Evolutionary conservation across 768 basidiomycete genomes (phyloP), one percentile per base, ranked within the genome.

Genomic region (Boletus pseudo-olivaceus): DNA sequence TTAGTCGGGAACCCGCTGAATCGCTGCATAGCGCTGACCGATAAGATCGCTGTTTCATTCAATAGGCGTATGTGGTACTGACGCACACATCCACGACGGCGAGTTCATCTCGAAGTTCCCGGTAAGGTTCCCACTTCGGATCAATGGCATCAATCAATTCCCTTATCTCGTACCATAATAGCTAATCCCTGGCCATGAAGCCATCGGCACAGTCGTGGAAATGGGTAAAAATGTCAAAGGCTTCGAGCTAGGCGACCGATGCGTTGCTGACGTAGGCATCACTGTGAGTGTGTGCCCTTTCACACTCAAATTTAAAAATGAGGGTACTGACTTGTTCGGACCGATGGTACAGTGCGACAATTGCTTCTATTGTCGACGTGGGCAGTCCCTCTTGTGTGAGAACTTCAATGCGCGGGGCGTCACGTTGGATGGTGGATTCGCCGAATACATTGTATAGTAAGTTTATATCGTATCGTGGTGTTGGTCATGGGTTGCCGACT

Each of bases 301-400:
- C 12, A 33, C 14, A 11, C 27, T 49, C 14, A 34, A 41, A 8
- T 17, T 7, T 15, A 9, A 35, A 51, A 35, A 39, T 32, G 14
- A 55, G n/a, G 15, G 14, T 29, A 35, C 49, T 53, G 23, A 60
- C 42, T 32, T 14, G 43, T 35, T 55, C 39, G 50, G 46, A 30
- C 37, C 3, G 26, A 39, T 39, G 34, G 12, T 17, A 4, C 59
- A 91, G 88, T 94, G 93, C 73, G 87, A 84, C 8, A 78, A 76
- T 55, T 95, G 93, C 71, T 92, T 93, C 74, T 93, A 84, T 74
- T 95, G 93, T 71, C 82, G 90, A 48, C 82, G 90, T 41, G 92
- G 91, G n/a, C 75, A 90, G 64, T 79, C 83, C 19, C 76, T 94
- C 10, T 74, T 92, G 51, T 96, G 93, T 72, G 92, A 94, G 69